A percentile compares a stretch with the other conserved stretches of the same genome.
Conservation (phyloP, 139 green algal species). For the Chlorella sorokiniana region DNA sequence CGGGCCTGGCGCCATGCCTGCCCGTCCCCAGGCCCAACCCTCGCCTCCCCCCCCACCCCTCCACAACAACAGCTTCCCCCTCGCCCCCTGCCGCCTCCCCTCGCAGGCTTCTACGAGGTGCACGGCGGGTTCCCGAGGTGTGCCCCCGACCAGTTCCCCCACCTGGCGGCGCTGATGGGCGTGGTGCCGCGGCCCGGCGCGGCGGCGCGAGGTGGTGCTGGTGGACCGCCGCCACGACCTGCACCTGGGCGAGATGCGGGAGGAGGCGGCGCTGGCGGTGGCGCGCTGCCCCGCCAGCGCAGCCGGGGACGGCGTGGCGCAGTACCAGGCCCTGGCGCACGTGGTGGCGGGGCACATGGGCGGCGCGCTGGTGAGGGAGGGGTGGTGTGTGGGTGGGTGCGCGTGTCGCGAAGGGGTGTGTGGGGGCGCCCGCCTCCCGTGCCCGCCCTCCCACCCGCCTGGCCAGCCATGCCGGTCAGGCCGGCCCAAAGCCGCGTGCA, state of each 20-base stretch:
- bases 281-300: background rate
- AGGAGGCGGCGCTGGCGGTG: background rate
- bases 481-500: too few relatives aligned
- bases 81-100: too few relatives aligned
- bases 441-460: too few relatives aligned
- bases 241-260: constrained; percentile 28
- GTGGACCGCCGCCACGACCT: constrained; percentile 53
- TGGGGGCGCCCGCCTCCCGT: too few relatives aligned
- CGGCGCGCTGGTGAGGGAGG: constrained; percentile 31
- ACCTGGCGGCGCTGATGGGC: constrained; percentile 41
- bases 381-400: background rate
- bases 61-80: too few relatives aligned
- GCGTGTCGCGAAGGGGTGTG: background rate
- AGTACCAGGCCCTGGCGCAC: constrained; percentile 51
- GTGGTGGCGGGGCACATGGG: constrained; percentile 59
- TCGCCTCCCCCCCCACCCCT: too few relatives aligned
- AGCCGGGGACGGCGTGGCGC: background rate
- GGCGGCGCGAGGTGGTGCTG: constrained; percentile 52
- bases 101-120: constrained; percentile 67
- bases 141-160: constrained; percentile 44
- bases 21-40: too few relatives aligned
- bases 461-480: too few relatives aligned
- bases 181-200: background rate
- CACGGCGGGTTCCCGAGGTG: constrained; percentile 56
- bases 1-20: too few relatives aligned